Percentiles rank a stretch among this genome's conserved stretches.
phyloP scores from a whole-genome alignment of 2,329 filamentous ascomycete species.

The Metarhizium brunneum region DNA sequence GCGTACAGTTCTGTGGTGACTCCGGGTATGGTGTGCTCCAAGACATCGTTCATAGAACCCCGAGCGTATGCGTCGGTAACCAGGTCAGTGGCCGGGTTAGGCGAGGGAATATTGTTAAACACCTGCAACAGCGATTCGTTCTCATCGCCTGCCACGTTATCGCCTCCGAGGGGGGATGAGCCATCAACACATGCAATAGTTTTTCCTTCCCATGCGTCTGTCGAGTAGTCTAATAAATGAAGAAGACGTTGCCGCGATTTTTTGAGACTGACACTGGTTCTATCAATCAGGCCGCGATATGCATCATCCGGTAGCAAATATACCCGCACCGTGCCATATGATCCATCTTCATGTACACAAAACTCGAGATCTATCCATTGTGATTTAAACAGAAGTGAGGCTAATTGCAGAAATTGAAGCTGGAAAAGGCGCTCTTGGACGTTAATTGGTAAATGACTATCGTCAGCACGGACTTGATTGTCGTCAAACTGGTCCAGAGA shows the following conservation, averaged over 20 bases:
- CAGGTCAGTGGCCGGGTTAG: slow-evolving; percentile 41
- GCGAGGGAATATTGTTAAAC: slow-evolving; percentile 67
- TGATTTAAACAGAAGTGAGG: slow-evolving; percentile 21
- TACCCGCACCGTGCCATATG: slow-evolving; percentile 35
- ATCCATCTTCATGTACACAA: slow-evolving; percentile 10
- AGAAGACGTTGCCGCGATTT: slow-evolving; percentile 40
- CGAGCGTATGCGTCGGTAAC: slow-evolving; percentile 42
- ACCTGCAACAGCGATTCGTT: slow-evolving; percentile 52
- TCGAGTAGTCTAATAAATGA: slow-evolving; percentile 44
- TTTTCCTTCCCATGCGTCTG: slow-evolving; percentile 44
- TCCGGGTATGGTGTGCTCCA: slow-evolving; percentile 44
- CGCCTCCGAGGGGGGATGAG: slow-evolving; percentile 6
- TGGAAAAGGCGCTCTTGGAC: slow-evolving; percentile 21
- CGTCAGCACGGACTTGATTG: slow-evolving; percentile 7
- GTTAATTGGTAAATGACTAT: slow-evolving; percentile 8
- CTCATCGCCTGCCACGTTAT: slow-evolving; percentile 25
- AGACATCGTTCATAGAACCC: slow-evolving; percentile 44
- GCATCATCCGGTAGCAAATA: slow-evolving; percentile 60
- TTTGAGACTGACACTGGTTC: slow-evolving; percentile 33
- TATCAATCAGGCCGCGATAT: slow-evolving; percentile 40
- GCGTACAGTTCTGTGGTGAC: slow-evolving; percentile 59
- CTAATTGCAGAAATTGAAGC: slow-evolving; percentile 13
- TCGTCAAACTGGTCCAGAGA: background rate
- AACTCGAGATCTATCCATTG: slow-evolving; percentile 38
- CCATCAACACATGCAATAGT: background rate